phyloP scores from a whole-genome alignment of 768 basidiomycete genomes.

The Leucosporidium creatinivorum region DNA sequence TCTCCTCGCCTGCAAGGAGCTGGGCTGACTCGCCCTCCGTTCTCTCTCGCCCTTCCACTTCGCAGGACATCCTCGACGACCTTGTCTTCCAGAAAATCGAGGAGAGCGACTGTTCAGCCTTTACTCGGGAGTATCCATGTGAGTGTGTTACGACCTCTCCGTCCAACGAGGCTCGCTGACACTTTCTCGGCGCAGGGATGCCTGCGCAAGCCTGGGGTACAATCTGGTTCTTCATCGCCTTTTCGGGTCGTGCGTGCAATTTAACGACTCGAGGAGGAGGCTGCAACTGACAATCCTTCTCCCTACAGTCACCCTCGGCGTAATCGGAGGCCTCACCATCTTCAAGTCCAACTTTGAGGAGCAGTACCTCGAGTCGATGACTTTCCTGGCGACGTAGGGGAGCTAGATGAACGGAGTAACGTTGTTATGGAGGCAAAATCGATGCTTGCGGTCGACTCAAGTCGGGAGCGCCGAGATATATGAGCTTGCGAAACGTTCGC shows the following conservation, averaged over 20 bases:
- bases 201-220: constrained; percentile 25
- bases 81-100: constrained; percentile 20
- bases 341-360: constrained; percentile 26
- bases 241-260: constrained; percentile 8
- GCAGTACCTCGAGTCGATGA: constrained; percentile 5
- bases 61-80: constrained; percentile 25
- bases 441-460: too few species aligned
- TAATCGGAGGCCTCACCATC: constrained; percentile 10
- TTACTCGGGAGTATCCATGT: constrained; percentile 15
- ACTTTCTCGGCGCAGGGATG: background rate
- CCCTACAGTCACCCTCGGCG: constrained; percentile 4
- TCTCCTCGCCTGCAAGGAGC: too few species aligned
- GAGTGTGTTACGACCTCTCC: too few species aligned
- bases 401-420: too few species aligned
- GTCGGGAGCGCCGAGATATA: too few species aligned
- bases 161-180: background rate
- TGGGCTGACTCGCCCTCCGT: too few species aligned
- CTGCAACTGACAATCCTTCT: background rate
- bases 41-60: too few species aligned
- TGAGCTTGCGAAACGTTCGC: too few species aligned
- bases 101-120: constrained; percentile 20
- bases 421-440: too few species aligned
- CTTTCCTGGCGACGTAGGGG: too few species aligned
- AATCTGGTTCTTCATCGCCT: constrained; percentile 11
- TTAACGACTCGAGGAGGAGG: background rate